These are phyloP conservation scores for Globisporangium rhizosaccharum DNA, from an alignment of 352 stramenopile genomes.

Conservation along the genomic window DNA sequence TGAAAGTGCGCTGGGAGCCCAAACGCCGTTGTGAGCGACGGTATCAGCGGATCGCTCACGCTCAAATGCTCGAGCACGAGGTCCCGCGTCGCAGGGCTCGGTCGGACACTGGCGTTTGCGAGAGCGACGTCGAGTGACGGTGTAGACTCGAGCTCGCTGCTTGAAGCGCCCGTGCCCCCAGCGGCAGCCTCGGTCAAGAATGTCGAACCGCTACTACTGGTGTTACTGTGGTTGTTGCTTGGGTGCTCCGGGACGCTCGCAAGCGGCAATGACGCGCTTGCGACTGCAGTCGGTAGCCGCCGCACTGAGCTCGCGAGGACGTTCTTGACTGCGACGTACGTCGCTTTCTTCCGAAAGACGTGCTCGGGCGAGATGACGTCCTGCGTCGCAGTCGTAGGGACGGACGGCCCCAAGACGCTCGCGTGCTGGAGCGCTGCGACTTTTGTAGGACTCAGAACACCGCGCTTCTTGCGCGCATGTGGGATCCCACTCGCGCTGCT, in stretches of 20 bases:
- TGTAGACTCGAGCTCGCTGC: too few species aligned
- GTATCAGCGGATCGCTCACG: slow-evolving; percentile 15
- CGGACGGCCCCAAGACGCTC: slow-evolving; percentile 24
- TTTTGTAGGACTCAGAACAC: slow-evolving; percentile 37
- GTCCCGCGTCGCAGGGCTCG: slow-evolving; percentile 16
- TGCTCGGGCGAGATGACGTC: slow-evolving; percentile 64
- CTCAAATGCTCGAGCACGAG: slow-evolving; percentile 14
- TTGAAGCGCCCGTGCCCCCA: neutral
- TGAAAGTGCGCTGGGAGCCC: slow-evolving; percentile 66
- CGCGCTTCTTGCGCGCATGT: slow-evolving; percentile 35
- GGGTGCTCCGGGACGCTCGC: slow-evolving; percentile 19
- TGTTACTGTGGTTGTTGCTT: neutral
- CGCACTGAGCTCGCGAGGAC: slow-evolving; percentile 55
- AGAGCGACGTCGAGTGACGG: too few species aligned
- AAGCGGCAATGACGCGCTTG: slow-evolving; percentile 25
- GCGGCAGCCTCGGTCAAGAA: slow-evolving; percentile 8
- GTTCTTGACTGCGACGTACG: slow-evolving; percentile 53
- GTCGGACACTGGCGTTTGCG: neutral
- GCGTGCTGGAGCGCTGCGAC: slow-evolving; percentile 37
- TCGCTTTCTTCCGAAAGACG: slow-evolving; percentile 58
- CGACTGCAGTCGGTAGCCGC: slow-evolving; percentile 28
- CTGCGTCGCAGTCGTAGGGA: slow-evolving; percentile 28
- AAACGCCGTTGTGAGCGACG: slow-evolving; percentile 39
- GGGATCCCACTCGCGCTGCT: slow-evolving; percentile 3
- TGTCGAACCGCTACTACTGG: slow-evolving; percentile 5